Conservation (phyloP, 441 rosid species). For the Corymbia citriodora region DNA sequence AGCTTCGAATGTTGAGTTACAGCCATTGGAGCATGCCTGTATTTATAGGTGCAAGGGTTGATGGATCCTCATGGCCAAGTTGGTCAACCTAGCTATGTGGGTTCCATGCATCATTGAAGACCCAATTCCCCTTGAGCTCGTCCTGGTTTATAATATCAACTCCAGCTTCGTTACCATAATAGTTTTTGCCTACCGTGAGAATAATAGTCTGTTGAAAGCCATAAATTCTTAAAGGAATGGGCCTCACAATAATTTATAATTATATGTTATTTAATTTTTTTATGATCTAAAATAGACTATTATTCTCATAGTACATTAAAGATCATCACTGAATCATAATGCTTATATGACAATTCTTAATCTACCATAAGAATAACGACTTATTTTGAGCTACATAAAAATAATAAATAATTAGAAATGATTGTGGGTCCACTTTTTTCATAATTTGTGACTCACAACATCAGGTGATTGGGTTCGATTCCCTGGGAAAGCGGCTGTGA, state of each 20-base stretch:
- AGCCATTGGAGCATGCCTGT: neutral
- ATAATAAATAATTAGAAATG: too few species aligned
- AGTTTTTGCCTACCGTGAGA: too few species aligned
- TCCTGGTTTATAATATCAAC: neutral
- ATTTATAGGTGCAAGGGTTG: neutral
- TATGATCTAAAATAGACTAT: neutral
- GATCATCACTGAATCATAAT: neutral
- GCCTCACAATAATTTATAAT: neutral
- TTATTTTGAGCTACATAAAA: too few species aligned
- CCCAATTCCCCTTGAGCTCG: neutral
- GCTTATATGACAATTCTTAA: neutral
- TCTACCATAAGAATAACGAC: too few species aligned
- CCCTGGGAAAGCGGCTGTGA: too few species aligned
- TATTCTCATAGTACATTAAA: neutral
- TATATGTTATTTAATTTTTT: too few species aligned
- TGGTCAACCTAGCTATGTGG: neutral
- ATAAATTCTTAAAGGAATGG: accelerated
- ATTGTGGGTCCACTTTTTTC: accelerated
- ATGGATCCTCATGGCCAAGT: neutral
- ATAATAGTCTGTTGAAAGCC: too few species aligned
- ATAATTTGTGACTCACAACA: neutral
- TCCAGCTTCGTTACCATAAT: too few species aligned
- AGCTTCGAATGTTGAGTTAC: neutral
- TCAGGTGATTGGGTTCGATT: too few species aligned
- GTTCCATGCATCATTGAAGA: neutral